Base-by-base conservation (phyloP, 1,284 basidiomycete species). In the Tremellales sp. region DNA sequence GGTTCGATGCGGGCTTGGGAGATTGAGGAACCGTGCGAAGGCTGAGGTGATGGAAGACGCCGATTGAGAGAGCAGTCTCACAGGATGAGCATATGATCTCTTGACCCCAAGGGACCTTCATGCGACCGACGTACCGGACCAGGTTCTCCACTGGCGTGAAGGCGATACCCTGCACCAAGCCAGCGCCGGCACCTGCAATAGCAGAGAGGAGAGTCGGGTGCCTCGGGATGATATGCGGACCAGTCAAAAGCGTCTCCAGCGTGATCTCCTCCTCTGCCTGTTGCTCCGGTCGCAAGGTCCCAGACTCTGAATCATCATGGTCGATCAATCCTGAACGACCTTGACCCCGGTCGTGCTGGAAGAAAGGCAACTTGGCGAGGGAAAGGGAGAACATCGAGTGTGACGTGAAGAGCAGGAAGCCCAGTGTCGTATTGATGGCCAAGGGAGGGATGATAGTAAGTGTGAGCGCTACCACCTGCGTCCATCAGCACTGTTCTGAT, bases 111-210 rank as follows among this genome's bases (percentile, higher is more conserved):
- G 5, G 13, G 10, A 23, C 33, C 15, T 36, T 13, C 3, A 35
- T 21, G 22, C 12, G 36, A 17, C 19, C 22, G n/a, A 40, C 23
- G 22, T 36, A 71, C 65, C 62, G 51, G 29, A 74, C 71, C 12
- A 72, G 56, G 54, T 74, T 74, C 52, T 74, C 72, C 8, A 74
- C 66, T 1, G 72, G 72, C 1, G 72, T 72, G 45, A 74, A 74
- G 0, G 68, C 67, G 15, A 68, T 40, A 2, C 70, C 72, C 43
- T 74, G 71, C 2, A 73, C 58, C 3, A 70, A 40, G 4, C 72
- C 72, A 1, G 72, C 72, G 1, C 66, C 68, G 0, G 65, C 67
- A 1, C 72, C 72, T 0, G 72, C 69, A 4, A 73, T 49, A 2
- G 63, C 69, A 1, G 64, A 67, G 21, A 73, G 56, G 6, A 73